Base-by-base conservation (phyloP, 1,139 yeast genomes). In the Pichia sp. region DNA sequence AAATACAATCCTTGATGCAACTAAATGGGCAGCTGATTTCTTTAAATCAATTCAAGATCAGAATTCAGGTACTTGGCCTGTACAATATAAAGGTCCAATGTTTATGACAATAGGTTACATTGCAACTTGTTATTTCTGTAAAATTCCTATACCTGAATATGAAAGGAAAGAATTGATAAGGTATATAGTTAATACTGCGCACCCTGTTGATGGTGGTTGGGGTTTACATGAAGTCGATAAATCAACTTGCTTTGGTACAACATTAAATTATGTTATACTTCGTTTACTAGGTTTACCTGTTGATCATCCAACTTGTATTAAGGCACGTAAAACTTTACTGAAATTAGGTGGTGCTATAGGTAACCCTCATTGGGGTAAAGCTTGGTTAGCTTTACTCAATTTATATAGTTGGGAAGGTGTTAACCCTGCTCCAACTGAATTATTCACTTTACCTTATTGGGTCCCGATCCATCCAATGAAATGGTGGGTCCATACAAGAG, bases 131-230 rank as follows among this genome's bases (percentile, higher is more conserved):
- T 85, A 88, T 59, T 79, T 78, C 59, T 72, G 91, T 18, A 73
- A 76, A 31, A 71, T 76, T 0, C 77, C 74, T 18, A 83, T 91
- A 26, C 81, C 91, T 0, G 78, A 77, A 33, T 80, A 77, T 24
- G 77, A 73, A 51, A 66, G 69, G 48, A 62, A 66, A 10, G 98
- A 93, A 60, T 66, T 93, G 60, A 77, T 83, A 31, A 70, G 97
- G 42, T 91, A 88, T 56, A 64, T 91, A 19, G 86, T 86, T 17
- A 93, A 93, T 58, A 74, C 85, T 1, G 81, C 97, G 0, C 96
- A 91, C 58, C 97, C 96, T 0, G 95, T 88, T 0, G 99, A 93
- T 62, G 99, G 99, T n/a, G 99, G 98, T 1, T 93, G 99, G 98
- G 98, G 97, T 0, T 69, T 93, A 39, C 97, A 91, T 58, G 76